phyloP scores from a whole-genome alignment of 257 asterid genomes.

The Paulownia fortunei region DNA sequence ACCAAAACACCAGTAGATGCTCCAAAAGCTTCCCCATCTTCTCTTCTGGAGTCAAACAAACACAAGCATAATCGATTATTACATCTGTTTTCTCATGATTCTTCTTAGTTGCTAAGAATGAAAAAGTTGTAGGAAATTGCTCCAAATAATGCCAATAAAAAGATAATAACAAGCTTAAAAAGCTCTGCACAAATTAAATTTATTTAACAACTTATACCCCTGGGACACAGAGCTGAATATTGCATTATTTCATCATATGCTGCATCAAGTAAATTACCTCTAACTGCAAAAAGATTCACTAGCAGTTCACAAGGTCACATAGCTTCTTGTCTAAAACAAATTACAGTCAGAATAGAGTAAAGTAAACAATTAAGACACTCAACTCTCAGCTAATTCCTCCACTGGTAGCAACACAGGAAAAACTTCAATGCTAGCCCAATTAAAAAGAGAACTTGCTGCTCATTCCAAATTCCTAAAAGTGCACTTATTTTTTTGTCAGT shows the following conservation, averaged over 20 bases:
- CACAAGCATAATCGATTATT: conserved; percentile 26
- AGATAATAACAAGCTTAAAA: conserved; percentile 7
- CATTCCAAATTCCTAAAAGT: neutral
- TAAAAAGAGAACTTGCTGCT: neutral
- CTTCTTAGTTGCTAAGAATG: neutral
- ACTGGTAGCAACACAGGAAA: neutral
- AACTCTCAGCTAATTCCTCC: conserved; percentile 6
- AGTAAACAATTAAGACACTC: neutral
- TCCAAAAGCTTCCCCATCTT: conserved; percentile 96
- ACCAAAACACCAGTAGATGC: conserved; percentile 89
- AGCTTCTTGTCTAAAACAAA: neutral
- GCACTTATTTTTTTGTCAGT: conserved; percentile 16
- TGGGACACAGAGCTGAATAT: neutral
- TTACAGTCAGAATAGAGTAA: neutral
- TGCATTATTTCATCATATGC: neutral
- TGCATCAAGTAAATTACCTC: neutral
- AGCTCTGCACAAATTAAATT: neutral
- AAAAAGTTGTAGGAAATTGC: conserved; percentile 51
- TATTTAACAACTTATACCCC: neutral
- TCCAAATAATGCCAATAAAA: neutral
- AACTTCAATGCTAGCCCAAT: neutral
- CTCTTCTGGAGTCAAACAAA: conserved; percentile 67
- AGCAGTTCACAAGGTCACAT: neutral
- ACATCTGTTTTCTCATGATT: conserved; percentile 15
- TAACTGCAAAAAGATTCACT: neutral